Evolutionary conservation across 805 yeast genomes (phyloP).

Genomic region (Hanseniaspora thailandica): DNA sequence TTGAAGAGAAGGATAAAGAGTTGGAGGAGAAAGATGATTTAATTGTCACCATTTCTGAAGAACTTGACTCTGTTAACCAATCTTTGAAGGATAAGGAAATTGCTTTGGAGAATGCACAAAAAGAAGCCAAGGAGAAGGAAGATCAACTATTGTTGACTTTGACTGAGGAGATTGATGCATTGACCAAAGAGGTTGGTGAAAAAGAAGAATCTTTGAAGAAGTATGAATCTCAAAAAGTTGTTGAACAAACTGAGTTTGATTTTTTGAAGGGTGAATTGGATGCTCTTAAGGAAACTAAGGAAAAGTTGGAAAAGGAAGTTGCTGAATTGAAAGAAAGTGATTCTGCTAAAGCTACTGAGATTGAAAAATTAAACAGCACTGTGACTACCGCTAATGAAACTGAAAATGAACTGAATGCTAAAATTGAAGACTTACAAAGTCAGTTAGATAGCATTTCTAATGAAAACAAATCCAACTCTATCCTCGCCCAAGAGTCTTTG

Average conservation of each 20-base stretch:
- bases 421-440: neutral
- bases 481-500: conserved; percentile 6
- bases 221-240: conserved; percentile 3
- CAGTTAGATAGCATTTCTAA: neutral
- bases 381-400: conserved; percentile 4
- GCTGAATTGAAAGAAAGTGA: conserved; percentile 19
- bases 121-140: neutral
- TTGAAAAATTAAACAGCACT: conserved; percentile 23
- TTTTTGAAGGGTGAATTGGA: conserved; percentile 3
- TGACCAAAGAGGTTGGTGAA: neutral
- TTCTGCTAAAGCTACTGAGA: conserved; percentile 26
- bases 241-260: conserved; percentile 5
- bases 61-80: conserved; percentile 11
- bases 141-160: neutral
- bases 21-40: conserved; percentile 14
- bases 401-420: neutral
- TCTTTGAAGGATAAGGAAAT: conserved; percentile 15
- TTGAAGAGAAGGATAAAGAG: conserved; percentile 6
- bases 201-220: conserved; percentile 5
- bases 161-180: conserved; percentile 3
- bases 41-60: conserved; percentile 11
- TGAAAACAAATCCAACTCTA: neutral
- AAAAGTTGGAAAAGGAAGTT: conserved; percentile 15
- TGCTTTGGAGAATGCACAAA: conserved; percentile 4
- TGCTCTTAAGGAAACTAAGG: conserved; percentile 20